Percentiles rank a stretch among this genome's conserved stretches.
phyloP scores from a whole-genome alignment of 2,329 filamentous ascomycete genomes.

The Xylariales sp. region DNA sequence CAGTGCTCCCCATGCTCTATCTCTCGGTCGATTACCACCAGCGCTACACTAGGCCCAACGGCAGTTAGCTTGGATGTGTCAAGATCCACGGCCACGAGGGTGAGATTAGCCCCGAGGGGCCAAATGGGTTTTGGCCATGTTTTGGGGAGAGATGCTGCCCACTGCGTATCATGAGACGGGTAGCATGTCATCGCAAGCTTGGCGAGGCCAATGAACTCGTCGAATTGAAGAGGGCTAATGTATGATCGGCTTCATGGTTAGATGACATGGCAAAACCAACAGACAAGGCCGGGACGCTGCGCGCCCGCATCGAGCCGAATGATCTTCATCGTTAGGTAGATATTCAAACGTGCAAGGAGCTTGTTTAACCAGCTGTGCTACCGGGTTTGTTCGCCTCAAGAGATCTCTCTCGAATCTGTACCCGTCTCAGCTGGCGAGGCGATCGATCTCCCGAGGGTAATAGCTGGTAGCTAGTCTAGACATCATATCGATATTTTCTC shows the following conservation, averaged over 20 bases:
- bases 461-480: constrained; percentile 20
- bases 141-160: constrained; percentile 12
- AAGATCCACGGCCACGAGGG: not conserved
- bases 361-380: constrained; percentile 13
- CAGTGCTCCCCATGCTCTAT: not conserved
- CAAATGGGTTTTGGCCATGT: constrained; percentile 33
- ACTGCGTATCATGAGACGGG: constrained; percentile 26
- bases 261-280: constrained; percentile 12
- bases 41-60: not conserved
- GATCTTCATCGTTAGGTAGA: constrained; percentile 8
- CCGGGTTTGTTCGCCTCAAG: constrained; percentile 6
- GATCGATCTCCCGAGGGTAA: constrained; percentile 23
- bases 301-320: constrained; percentile 14
- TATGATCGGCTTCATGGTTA: constrained; percentile 30
- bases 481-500: constrained; percentile 8
- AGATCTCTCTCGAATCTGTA: constrained; percentile 10
- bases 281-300: not conserved
- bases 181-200: constrained; percentile 7
- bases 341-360: constrained; percentile 12
- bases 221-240: constrained; percentile 1
- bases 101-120: constrained; percentile 21
- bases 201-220: constrained; percentile 12
- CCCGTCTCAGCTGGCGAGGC: constrained; percentile 28
- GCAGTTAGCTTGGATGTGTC: too few relatives aligned
- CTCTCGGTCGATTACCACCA: not conserved